phyloP scores from a whole-genome alignment of 1,284 basidiomycete species.

The Papiliotrema fonsecae region DNA sequence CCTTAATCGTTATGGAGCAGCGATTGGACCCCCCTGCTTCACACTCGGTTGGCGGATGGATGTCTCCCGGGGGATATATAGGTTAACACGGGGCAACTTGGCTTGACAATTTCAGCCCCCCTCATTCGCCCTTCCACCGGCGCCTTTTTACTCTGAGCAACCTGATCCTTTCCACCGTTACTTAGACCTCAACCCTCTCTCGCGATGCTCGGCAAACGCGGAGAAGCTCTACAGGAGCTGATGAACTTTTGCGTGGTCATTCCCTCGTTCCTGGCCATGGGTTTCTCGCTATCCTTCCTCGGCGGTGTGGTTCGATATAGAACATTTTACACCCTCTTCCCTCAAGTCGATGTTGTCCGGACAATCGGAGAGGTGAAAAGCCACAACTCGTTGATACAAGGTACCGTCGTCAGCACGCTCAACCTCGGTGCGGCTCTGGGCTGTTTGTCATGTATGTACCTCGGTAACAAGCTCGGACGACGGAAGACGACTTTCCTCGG shows the following conservation, averaged over 20 bases:
- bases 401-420: slow-evolving; percentile 32
- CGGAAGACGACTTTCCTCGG: slow-evolving; percentile 28
- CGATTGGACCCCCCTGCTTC: no score
- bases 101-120: no score
- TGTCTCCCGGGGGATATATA: no score
- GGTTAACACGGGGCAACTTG: no score
- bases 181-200: no score
- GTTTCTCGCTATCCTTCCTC: slow-evolving; percentile 23
- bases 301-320: slow-evolving; percentile 23
- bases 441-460: slow-evolving; percentile 37
- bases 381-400: slow-evolving; percentile 35
- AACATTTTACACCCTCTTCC: slow-evolving; percentile 22
- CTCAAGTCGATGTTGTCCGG: slow-evolving; percentile 19
- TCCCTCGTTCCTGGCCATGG: slow-evolving; percentile 28
- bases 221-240: slow-evolving; percentile 6
- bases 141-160: no score
- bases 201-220: slow-evolving; percentile 1
- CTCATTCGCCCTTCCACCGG: no score
- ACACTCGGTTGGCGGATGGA: no score
- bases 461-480: slow-evolving; percentile 43
- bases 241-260: slow-evolving; percentile 29
- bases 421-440: slow-evolving; percentile 44
- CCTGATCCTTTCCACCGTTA: no score
- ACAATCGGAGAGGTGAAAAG: slow-evolving; percentile 18
- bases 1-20: no score